Evolutionary conservation across 768 basidiomycete genomes (phyloP).

Genomic region (Naganishia kalamii): DNA sequence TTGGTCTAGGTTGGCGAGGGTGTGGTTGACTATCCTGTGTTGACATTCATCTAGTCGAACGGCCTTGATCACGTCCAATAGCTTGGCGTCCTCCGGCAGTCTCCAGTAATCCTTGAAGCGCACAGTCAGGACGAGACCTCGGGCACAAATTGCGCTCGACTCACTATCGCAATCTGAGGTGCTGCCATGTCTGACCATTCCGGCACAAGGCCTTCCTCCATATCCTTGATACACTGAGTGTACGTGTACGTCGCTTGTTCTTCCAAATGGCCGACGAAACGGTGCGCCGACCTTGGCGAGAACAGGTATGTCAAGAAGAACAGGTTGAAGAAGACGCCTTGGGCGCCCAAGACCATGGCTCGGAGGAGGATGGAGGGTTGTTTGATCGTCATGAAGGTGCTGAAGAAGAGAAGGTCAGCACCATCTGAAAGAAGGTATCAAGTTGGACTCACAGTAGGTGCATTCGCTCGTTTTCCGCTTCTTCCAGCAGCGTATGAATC

Average conservation of each 20-base stretch:
- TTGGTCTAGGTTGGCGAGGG: slow-evolving; percentile 74
- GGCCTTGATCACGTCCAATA: slow-evolving; percentile 83
- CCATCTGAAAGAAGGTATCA: slow-evolving; percentile 23
- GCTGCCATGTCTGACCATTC: slow-evolving; percentile 63
- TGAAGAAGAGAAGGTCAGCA: slow-evolving; percentile 37
- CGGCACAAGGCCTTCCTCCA: slow-evolving; percentile 51
- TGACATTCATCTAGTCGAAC: slow-evolving; percentile 89
- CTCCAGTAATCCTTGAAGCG: slow-evolving; percentile 64
- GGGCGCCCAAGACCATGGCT: slow-evolving; percentile 74
- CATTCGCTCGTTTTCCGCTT: slow-evolving; percentile 97
- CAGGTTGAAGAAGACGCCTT: slow-evolving; percentile 56
- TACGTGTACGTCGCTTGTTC: slow-evolving; percentile 94
- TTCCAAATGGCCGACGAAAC: slow-evolving; percentile 85
- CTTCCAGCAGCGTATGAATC: slow-evolving; percentile 88
- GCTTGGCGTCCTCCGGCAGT: slow-evolving; percentile 32
- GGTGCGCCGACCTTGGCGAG: slow-evolving; percentile 54
- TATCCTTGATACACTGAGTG: slow-evolving; percentile 73
- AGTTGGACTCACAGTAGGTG: slow-evolving; percentile 66
- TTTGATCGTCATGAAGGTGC: slow-evolving; percentile 91
- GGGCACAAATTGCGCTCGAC: background rate
- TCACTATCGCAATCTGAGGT: slow-evolving; percentile 73
- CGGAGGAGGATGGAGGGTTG: slow-evolving; percentile 76
- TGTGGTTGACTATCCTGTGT: slow-evolving; percentile 91
- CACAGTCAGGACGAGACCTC: background rate
- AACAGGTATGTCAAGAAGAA: slow-evolving; percentile 64